These are phyloP conservation scores for Tricholoma sp. DNA, from an alignment of 768 basidiomycete genomes.

Conservation along the genomic window DNA sequence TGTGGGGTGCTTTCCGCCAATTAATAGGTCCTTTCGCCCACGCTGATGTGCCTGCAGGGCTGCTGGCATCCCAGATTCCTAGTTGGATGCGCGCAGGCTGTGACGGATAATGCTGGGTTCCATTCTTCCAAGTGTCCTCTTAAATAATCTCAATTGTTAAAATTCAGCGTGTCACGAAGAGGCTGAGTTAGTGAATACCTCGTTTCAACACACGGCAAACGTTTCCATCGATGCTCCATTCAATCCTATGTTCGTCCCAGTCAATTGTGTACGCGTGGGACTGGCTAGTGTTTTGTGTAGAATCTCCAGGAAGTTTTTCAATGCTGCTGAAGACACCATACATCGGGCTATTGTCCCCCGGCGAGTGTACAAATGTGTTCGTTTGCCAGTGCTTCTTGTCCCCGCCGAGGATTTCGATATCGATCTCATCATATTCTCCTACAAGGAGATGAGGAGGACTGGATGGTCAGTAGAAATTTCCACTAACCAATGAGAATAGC, in stretches of 20 bases:
- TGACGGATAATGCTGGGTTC: conserved; percentile 30
- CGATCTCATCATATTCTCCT: conserved; percentile 33
- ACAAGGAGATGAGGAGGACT: not conserved
- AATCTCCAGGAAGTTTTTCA: conserved; percentile 10
- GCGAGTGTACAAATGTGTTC: conserved; percentile 33
- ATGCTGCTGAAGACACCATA: conserved; percentile 32
- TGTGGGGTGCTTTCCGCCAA: conserved; percentile 27
- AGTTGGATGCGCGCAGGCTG: conserved; percentile 33
- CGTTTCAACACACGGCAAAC: conserved; percentile 25
- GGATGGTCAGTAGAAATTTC: not conserved
- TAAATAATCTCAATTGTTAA: not conserved
- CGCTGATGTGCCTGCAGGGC: conserved; percentile 32
- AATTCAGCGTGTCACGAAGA: not conserved
- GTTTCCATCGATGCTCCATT: conserved; percentile 35
- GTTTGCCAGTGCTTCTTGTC: conserved; percentile 35
- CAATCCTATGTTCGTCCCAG: conserved; percentile 31
- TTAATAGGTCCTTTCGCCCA: conserved; percentile 41
- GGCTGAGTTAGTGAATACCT: conserved; percentile 10
- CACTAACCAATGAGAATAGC: conserved; percentile 30
- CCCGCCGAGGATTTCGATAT: conserved; percentile 37
- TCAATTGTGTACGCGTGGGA: conserved; percentile 34
- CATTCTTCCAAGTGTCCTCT: conserved; percentile 30
- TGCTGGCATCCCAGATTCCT: conserved; percentile 44
- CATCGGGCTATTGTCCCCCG: conserved; percentile 23
- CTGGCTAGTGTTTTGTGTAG: conserved; percentile 9